Evolutionary conservation across 768 basidiomycete genomes (phyloP).

Genomic region (Suillus paluster): DNA sequence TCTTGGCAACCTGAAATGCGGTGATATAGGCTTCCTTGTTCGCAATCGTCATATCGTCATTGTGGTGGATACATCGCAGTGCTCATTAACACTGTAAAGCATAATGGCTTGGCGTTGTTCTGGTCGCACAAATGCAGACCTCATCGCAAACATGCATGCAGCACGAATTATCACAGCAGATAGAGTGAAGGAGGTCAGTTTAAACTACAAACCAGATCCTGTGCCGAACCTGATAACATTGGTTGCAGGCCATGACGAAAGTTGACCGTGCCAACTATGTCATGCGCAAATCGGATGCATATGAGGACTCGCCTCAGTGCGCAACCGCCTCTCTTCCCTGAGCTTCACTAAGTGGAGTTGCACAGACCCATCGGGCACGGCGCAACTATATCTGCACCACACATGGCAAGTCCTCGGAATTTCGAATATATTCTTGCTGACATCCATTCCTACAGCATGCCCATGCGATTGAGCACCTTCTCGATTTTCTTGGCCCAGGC

Average conservation of each 20-base stretch:
- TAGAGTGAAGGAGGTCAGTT: slow-evolving; percentile 56
- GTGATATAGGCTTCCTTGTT: not conserved
- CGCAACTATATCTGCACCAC: slow-evolving; percentile 95
- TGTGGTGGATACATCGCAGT: not conserved
- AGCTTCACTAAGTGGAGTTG: not conserved
- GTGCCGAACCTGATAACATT: slow-evolving; percentile 2
- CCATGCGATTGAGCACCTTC: slow-evolving; percentile 78
- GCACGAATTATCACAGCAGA: slow-evolving; percentile 61
- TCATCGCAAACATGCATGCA: slow-evolving; percentile 67
- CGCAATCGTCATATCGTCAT: not conserved
- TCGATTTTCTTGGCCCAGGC: slow-evolving; percentile 71
- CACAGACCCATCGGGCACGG: slow-evolving; percentile 74
- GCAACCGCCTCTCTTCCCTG: slow-evolving; percentile 30
- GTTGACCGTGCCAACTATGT: slow-evolving; percentile 79
- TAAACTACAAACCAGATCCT: not conserved
- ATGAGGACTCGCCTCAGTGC: slow-evolving; percentile 80
- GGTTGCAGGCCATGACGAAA: slow-evolving; percentile 62
- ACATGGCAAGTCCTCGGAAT: slow-evolving; percentile 66
- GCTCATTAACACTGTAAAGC: not conserved
- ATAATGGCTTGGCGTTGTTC: slow-evolving; percentile 84
- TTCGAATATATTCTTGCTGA: not conserved
- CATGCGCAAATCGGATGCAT: slow-evolving; percentile 52
- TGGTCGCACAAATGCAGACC: slow-evolving; percentile 71
- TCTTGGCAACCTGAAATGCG: not conserved
- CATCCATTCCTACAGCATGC: slow-evolving; percentile 63